Percentiles rank a stretch among this genome's conserved stretches.
phyloP scores from a whole-genome alignment of 1,284 basidiomycete genomes.

The Boletus albobrunnescens region DNA sequence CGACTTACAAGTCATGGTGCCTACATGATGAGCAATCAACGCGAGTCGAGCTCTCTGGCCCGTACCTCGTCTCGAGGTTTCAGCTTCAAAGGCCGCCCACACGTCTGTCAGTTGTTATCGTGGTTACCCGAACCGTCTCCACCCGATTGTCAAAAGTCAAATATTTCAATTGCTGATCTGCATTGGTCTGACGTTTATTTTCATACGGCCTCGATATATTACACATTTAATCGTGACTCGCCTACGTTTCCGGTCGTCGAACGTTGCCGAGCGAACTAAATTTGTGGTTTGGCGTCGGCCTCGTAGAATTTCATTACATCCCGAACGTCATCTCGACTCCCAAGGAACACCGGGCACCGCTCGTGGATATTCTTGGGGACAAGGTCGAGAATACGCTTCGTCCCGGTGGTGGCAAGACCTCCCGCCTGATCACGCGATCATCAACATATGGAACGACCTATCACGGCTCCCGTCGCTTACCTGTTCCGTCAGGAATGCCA shows the following conservation, averaged over 20 bases:
- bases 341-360: slow-evolving; percentile 91
- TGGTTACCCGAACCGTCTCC: neutral
- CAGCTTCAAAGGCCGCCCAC: neutral
- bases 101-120: neutral
- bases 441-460: neutral
- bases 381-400: slow-evolving; percentile 88
- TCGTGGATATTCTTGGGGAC: slow-evolving; percentile 88
- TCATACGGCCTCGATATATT: neutral
- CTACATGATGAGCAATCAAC: neutral
- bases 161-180: neutral
- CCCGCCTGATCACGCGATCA: slow-evolving; percentile 63
- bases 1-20: neutral
- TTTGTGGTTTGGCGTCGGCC: slow-evolving; percentile 12
- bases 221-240: slow-evolving; percentile 4
- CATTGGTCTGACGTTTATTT: neutral
- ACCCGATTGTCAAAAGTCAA: neutral
- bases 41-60: neutral
- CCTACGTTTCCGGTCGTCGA: neutral
- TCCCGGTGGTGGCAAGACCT: slow-evolving; percentile 93
- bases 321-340: slow-evolving; percentile 90
- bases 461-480: slow-evolving; percentile 38
- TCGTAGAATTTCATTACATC: slow-evolving; percentile 86
- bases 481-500: slow-evolving; percentile 95
- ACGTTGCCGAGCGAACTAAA: slow-evolving; percentile 3
- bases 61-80: neutral